Conservation (phyloP, 148 eudicot genomes). For the Vaccinium darrowii region DNA sequence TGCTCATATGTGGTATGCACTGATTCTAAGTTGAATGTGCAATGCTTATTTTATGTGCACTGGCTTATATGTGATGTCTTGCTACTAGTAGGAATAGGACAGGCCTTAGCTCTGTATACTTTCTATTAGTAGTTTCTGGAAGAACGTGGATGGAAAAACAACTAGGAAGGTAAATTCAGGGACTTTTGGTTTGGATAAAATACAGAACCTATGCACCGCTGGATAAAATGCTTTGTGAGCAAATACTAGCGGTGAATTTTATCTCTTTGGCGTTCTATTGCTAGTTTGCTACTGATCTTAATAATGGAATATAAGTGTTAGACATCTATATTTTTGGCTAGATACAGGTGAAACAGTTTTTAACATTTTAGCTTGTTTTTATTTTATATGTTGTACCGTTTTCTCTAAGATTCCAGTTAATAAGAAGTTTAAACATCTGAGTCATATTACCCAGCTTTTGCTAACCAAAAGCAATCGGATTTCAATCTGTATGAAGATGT, state of each 20-base stretch:
- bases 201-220: background rate
- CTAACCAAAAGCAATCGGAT: background rate
- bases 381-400: background rate
- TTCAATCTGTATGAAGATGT: background rate
- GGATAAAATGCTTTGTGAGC: background rate
- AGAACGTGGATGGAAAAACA: background rate
- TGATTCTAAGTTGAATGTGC: background rate
- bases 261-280: background rate
- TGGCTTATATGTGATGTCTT: background rate
- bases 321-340: background rate
- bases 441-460: background rate
- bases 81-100: background rate
- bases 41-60: background rate
- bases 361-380: background rate
- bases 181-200: background rate
- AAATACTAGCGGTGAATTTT: background rate
- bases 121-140: background rate
- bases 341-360: background rate
- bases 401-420: background rate
- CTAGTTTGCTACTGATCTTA: background rate
- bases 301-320: background rate
- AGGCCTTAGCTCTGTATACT: background rate
- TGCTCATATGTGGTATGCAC: slow-evolving; percentile 89
- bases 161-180: background rate
- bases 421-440: background rate